Evolutionary conservation across 768 basidiomycete species (phyloP), one percentile per base, ranked within the genome.

Genomic region (Tylopilus subfusipes): DNA sequence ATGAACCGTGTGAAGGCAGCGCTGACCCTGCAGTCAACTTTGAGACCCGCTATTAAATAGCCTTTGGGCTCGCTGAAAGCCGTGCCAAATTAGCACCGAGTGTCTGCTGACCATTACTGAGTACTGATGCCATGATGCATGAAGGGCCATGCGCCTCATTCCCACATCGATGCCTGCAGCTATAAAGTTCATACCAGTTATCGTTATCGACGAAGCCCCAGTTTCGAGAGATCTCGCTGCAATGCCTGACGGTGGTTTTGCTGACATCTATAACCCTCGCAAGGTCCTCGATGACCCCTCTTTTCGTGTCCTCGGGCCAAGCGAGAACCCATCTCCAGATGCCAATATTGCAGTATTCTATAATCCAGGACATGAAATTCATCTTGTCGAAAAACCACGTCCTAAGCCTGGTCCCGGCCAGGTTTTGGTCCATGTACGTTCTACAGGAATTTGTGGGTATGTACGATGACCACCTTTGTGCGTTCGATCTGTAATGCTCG

Each of bases 401-500:
- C 78, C 78, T 1, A 81, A 75, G 38, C 83, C 84, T 19, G 83
- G 82, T 14, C 78, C 79, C 40, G 85, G 84, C 5, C 84, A 86
- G 59, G 85, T 86, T 27, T 73, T 86, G 8, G 66, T 86, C 10
- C 83, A 85, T 60, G 82, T 86, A 39, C 78, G 82, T 42, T 82
- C 85, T 10, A 86, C 84, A 14, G 85, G 85, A 1, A 86, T 86
- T 38, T 86, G 85, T 62, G 85, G 85, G 84, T 82, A 60, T 50
- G 80, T 68, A 24, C 16, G 48, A 40, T 51, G 18, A 9, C 25
- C 16, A 36, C 16, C 25, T 25, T 44, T 38, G 19, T 13, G 5
- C 39, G n/a, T 24, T 39, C 24, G 14, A 48, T 40, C 14, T 27
- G 29, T n/a, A 47, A 27, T 13, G 5, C 27, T 38, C 21, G 14